Conservation (phyloP, 345 rosid genomes). For the Aquilaria sinensis region DNA sequence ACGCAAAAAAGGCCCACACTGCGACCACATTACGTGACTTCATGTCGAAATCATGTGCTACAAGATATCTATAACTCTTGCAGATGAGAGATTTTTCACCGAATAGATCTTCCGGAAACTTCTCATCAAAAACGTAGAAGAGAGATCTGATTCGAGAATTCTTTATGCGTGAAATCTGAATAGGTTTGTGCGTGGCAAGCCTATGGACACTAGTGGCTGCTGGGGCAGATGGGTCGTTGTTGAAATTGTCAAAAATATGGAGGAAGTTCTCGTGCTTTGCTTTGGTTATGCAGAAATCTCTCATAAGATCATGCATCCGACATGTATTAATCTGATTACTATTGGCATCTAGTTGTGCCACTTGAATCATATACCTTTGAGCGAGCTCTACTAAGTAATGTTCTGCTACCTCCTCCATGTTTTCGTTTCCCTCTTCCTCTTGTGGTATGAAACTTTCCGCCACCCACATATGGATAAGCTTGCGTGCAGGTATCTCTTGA, state of each 20-base stretch:
- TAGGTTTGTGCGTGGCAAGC: neutral
- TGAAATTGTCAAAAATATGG: constrained; percentile 7
- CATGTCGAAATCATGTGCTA: no score
- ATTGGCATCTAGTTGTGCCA: constrained; percentile 13
- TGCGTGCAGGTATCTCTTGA: neutral
- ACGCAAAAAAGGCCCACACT: constrained; percentile 11
- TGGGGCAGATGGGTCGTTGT: constrained; percentile 14
- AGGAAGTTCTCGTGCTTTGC: constrained; percentile 17
- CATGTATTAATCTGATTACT: constrained; percentile 17
- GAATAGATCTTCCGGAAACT: no score
- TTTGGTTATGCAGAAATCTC: constrained; percentile 11
- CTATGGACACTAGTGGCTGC: constrained; percentile 9
- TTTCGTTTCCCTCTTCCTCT: constrained; percentile 16
- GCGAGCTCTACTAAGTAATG: constrained; percentile 18
- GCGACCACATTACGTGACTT: no score
- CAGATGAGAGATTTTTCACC: no score
- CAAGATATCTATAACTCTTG: no score
- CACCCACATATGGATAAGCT: constrained; percentile 19
- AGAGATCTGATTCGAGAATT: no score
- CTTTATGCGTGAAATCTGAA: no score
- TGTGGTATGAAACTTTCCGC: constrained; percentile 24
- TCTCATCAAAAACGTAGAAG: no score
- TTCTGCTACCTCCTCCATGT: constrained; percentile 8
- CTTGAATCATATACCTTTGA: constrained; percentile 23
- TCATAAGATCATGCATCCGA: neutral